Evolutionary conservation across 2,329 filamentous ascomycete species (phyloP), one percentile per base, ranked within the genome.

Genomic region (Aspergillus ibericus): DNA sequence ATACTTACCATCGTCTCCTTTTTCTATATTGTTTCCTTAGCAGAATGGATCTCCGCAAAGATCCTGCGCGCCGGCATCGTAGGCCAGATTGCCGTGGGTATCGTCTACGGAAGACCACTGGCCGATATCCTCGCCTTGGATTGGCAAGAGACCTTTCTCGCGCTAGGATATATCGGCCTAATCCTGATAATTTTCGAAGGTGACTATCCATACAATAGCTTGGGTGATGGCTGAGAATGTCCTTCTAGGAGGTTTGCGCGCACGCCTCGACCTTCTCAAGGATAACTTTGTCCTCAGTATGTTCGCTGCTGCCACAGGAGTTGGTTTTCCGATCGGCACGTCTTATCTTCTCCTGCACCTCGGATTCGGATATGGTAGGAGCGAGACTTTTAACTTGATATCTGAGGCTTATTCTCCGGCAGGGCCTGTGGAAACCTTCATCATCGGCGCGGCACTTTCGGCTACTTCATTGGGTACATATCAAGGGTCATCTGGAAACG

Each of bases 111-210:
- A 36, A 62, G 71, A 29, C 79, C 79, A 2, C 60, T 81, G 18
- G 78, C 72, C n/a, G 73, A 80, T 63, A 78, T 81, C 46, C 67
- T 81, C n/a, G 63, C 73, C 4, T 36, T 65, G 5, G 61, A 72
- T 20, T 80, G 78, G 79, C 78, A 81, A 60, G 67, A 78, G 47
- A 80, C 78, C 0, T 81, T 82, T 56, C 67, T 82, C 4, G 73
- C 72, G 2, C 61, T 82, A 20, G 80, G 80, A 18, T 82, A 82
- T 63, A 68, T 82, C 16, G 80, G 80, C 1, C 66, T 82, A 46
- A 78, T 82, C 47, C 65, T 82, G 38, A 81, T 82, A 56, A 81
- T 82, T 40, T 82, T 82, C 56, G 78, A 82, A 62, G 71, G 71
- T 72, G 80, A 80, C 1, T 25, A 25, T 25, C 22, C 22, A 25